Evolutionary conservation across 495 filamentous ascomycete species (phyloP).

Genomic region (Parmelia sp.): DNA sequence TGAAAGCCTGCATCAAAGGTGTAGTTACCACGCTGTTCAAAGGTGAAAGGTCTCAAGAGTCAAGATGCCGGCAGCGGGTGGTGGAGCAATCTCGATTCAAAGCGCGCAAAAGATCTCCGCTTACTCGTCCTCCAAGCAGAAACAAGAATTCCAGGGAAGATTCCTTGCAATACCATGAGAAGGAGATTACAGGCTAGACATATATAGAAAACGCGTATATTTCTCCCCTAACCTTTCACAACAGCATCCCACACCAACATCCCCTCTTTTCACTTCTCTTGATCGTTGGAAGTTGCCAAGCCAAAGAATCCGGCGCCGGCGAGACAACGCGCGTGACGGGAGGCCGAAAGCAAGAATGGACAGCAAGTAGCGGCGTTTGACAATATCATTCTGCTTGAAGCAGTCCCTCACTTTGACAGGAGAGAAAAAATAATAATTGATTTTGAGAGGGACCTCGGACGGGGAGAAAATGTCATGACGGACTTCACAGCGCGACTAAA

Average conservation of each 20-base stretch:
- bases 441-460: too few relatives aligned
- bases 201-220: not conserved
- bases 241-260: too few relatives aligned
- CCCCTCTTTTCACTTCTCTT: too few relatives aligned
- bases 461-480: conserved; percentile 15
- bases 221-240: not conserved
- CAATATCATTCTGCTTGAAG: not conserved
- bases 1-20: not conserved
- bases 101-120: not conserved
- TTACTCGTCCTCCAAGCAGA: not conserved
- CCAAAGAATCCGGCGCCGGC: not conserved
- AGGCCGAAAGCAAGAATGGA: not conserved
- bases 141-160: not conserved
- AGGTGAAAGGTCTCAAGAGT: too few relatives aligned
- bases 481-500: conserved; percentile 25
- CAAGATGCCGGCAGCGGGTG: too few relatives aligned
- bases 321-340: conserved; percentile 1
- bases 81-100: not conserved
- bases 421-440: not conserved
- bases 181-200: not conserved
- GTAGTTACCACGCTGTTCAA: not conserved
- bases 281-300: not conserved
- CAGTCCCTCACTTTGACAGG: not conserved
- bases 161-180: not conserved
- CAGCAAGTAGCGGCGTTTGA: not conserved